Evolutionary conservation across 2,329 filamentous ascomycete genomes (phyloP), one percentile per base, ranked within the genome.

Genomic region (Stagonosporopsis chrysanthemi): DNA sequence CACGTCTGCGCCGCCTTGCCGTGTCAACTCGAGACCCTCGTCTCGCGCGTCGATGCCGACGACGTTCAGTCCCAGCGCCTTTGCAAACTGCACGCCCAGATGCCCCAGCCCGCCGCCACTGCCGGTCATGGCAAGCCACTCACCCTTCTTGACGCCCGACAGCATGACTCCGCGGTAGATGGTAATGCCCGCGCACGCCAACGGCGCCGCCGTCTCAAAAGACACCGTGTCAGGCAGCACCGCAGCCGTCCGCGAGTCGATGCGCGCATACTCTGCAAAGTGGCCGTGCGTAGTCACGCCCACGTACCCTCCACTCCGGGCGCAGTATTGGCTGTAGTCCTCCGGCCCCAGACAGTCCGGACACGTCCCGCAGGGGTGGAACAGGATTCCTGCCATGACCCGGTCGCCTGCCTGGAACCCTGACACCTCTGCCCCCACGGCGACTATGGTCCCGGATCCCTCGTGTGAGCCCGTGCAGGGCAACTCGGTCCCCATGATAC

Each of bases 31-130:
- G 9, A 87, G 68, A 0, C 80, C 63, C 81, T 95, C 91, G 3
- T 86, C 85, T 46, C 92, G 91, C 49, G 84, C 85, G 71, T 97
- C 92, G 66, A 97, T 91, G 64, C 89, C 92, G 69, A 97, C 86
- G 62, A 87, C 82, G 61, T 87, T 84, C 47, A 96, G 79, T 51
- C 92, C 92, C 89, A 96, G 93, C 43, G 91, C 92, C 77, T 88
- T 90, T 45, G 90, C 91, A 77, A 95, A 96, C 79, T 96, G 92
- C 63, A 90, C 82, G 14, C 90, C 91, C 63, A 94, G 79, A 56
- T 84, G 86, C 22, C 90, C 91, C 52, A 96, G 83, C 60, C 90
- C 90, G 74, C 91, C 91, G 58, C 90, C 90, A 22, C 90, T 90
- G 67, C 92, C 92, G 53, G 93, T 90, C 63, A 96, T 88, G 61